Evolutionary conservation across 179 eudicot genomes (phyloP).

Genomic region (Monotropa hypopitys): DNA sequence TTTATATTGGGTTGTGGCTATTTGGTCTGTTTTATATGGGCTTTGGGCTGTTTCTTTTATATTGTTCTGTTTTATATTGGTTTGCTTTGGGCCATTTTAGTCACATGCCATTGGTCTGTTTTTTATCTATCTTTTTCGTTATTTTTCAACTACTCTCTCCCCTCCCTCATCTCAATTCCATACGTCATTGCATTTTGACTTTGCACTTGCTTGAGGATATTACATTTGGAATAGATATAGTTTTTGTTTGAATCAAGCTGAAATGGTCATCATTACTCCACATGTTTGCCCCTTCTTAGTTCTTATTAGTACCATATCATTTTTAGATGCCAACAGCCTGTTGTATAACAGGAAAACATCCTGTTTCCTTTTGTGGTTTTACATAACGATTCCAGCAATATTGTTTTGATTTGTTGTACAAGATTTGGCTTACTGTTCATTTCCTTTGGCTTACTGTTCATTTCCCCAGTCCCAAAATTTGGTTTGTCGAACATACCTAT

Average conservation of each 20-base stretch:
- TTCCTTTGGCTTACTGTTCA: too few relatives aligned
- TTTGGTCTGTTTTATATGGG: not conserved
- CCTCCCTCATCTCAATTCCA: not conserved
- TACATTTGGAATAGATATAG: not conserved
- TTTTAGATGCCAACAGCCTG: not conserved
- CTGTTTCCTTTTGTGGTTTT: not conserved
- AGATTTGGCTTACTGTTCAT: too few relatives aligned
- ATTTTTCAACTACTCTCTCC: not conserved
- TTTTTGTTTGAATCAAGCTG: not conserved
- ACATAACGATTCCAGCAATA: too few relatives aligned
- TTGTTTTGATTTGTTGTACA: too few relatives aligned
- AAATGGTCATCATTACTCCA: not conserved
- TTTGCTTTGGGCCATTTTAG: not conserved
- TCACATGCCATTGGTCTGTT: not conserved
- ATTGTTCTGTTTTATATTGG: not conserved
- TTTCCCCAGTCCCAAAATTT: too few relatives aligned
- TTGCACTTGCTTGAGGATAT: not conserved
- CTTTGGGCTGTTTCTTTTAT: not conserved
- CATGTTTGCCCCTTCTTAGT: not conserved
- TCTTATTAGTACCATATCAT: not conserved
- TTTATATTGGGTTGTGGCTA: not conserved
- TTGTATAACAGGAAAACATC: not conserved
- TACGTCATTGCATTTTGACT: not conserved
- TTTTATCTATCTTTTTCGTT: not conserved
- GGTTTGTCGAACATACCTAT: too few relatives aligned